These are phyloP conservation scores for Haematococcus sp. DNA, from an alignment of 139 green algal species.

Conservation along the genomic window DNA sequence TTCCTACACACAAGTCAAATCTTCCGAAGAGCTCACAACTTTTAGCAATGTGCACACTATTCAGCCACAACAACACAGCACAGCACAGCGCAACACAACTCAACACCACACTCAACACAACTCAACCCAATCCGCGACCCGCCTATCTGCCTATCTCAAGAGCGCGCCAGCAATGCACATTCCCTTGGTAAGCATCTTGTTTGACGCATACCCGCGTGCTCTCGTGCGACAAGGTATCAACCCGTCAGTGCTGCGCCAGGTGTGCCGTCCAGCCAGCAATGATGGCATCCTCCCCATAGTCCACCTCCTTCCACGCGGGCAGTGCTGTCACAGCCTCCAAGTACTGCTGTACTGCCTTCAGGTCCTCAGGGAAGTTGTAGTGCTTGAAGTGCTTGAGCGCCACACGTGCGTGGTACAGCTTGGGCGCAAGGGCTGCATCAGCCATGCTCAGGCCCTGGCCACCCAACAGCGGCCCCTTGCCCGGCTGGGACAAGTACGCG, in stretches of 20 bases:
- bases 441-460: slow-evolving; percentile 53
- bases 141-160: too few relatives aligned
- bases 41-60: too few relatives aligned
- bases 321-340: slow-evolving; percentile 41
- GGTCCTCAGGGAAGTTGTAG: slow-evolving; percentile 11
- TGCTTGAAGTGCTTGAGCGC: slow-evolving; percentile 67
- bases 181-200: too few relatives aligned
- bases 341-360: slow-evolving; percentile 47
- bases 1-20: too few relatives aligned
- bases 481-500: slow-evolving; percentile 3
- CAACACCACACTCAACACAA: too few relatives aligned
- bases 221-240: too few relatives aligned
- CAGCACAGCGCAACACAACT: too few relatives aligned
- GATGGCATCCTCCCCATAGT: slow-evolving; percentile 56
- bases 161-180: too few relatives aligned
- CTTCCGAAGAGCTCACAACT: too few relatives aligned
- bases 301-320: slow-evolving; percentile 62
- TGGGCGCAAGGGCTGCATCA: slow-evolving; percentile 71
- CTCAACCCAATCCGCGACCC: too few relatives aligned
- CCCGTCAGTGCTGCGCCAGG: background rate
- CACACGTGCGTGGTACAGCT: slow-evolving; percentile 76
- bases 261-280: slow-evolving; percentile 58
- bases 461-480: slow-evolving; percentile 53
- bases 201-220: too few relatives aligned
- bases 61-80: too few relatives aligned